Evolutionary conservation across 2,329 filamentous ascomycete genomes (phyloP), one percentile per base, ranked within the genome.

Genomic region (Penicillium nordicum): DNA sequence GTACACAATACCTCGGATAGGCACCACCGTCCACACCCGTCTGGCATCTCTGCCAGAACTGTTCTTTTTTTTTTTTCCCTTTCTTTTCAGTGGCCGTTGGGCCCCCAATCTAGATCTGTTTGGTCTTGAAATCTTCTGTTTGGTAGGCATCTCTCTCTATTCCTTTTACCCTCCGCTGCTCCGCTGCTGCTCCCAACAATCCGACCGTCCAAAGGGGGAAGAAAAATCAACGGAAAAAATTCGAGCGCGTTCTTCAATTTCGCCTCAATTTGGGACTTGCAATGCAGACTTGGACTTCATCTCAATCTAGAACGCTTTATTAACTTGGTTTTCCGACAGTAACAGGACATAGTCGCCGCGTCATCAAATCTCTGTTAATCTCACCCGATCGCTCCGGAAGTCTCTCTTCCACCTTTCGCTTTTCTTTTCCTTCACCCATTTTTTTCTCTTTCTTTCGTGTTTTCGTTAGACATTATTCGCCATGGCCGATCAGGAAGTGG

Each of bases 401-500:
- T 62, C 57, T 60, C 62, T 59, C 68, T 68, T 68, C 63, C 64
- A 63, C 58, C 56, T 57, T 66, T 66, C 57, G 40, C 55, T 59
- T 57, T 51, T 59, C 60, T 63, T 59, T 62, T 66, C 55, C 53
- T 62, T 49, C 25, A 32, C 42, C n/a, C 23, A 30, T 37, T 57
- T 63, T 62, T 30, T 30, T 53, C 54, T 61, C 14, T 63, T 53
- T 63, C 63, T 64, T 65, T 63, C 62, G 49, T 58, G 57, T 64
- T 60, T 57, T 66, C 64, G 56, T 65, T 66, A 69, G 62, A 74
- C 69, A 70, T 69, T 57, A 70, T 71, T 75, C 76, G 78, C 75
- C 74, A 90, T 90, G 87, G 87, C 87, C 76, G 87, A 89, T 78
- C 80, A 85, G 73, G 93, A 97, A 80, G 90, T 97, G 80, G 93